These are phyloP conservation scores for Ilex paraguariensis DNA, from an alignment of 305 asterid species.

Conservation along the genomic window DNA sequence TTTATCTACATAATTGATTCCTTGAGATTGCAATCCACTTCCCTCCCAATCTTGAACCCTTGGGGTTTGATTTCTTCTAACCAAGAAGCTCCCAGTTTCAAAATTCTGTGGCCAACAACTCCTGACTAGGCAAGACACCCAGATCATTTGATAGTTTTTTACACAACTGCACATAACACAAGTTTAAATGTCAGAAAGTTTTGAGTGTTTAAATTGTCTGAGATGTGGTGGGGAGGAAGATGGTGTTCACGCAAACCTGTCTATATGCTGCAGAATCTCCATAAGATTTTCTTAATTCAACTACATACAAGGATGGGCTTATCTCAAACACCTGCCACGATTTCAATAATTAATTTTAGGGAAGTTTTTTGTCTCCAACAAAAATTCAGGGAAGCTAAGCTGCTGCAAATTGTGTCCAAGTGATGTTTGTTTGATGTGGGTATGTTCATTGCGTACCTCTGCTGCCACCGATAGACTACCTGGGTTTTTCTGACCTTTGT, in stretches of 20 bases:
- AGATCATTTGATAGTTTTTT: conserved; percentile 62
- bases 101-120: conserved; percentile 29
- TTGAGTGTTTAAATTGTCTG: background rate
- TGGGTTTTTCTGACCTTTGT: conserved; percentile 39
- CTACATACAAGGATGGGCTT: conserved; percentile 69
- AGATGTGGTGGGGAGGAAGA: background rate
- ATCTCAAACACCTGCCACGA: conserved; percentile 75
- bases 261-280: conserved; percentile 72
- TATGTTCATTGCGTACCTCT: conserved; percentile 48
- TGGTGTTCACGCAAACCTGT: conserved; percentile 37
- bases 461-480: conserved; percentile 64
- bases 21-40: too few species aligned
- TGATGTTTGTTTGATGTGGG: background rate
- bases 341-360: background rate
- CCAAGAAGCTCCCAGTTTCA: conserved; percentile 5
- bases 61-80: too few species aligned
- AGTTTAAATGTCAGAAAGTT: background rate
- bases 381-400: background rate
- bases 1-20: too few species aligned
- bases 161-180: conserved; percentile 53
- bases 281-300: conserved; percentile 62
- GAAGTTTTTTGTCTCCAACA: background rate
- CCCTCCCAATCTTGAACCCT: too few species aligned
- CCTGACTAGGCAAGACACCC: conserved; percentile 53
- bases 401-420: background rate